These are phyloP conservation scores for Neostapfia colusana DNA, from an alignment of 176 grass and related monocot species.

Conservation along the genomic window DNA sequence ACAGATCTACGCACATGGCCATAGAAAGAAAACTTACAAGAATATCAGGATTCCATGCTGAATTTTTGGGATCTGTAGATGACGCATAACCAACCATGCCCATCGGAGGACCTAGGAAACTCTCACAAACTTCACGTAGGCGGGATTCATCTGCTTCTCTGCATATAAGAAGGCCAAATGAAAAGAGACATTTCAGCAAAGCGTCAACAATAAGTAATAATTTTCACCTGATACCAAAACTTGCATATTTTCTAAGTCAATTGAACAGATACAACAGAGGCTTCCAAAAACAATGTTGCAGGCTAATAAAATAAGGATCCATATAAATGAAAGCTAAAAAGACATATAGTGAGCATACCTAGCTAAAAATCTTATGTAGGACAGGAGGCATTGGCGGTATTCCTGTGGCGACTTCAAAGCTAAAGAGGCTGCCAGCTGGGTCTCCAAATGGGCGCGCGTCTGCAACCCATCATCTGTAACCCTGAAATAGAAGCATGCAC, in stretches of 20 bases:
- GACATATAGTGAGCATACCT: constrained; percentile 54
- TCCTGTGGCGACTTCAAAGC: constrained; percentile 87
- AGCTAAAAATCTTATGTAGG: constrained; percentile 87
- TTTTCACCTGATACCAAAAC: background rate
- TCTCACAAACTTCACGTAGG: constrained; percentile 80
- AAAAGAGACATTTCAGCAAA: constrained; percentile 26
- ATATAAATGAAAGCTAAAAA: constrained; percentile 8
- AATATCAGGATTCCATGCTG: constrained; percentile 71
- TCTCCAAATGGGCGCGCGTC: constrained; percentile 88
- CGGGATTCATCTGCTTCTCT: constrained; percentile 93
- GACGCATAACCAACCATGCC: constrained; percentile 49
- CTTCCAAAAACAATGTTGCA: background rate
- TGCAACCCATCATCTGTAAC: constrained; percentile 82
- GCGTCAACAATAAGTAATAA: background rate
- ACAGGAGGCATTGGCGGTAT: constrained; percentile 82
- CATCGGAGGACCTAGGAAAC: constrained; percentile 81
- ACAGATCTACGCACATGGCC: background rate
- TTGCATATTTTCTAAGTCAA: background rate
- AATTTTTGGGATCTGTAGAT: constrained; percentile 47
- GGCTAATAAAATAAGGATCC: constrained; percentile 19
- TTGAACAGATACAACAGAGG: constrained; percentile 10
- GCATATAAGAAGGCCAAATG: constrained; percentile 23
- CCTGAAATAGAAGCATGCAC: constrained; percentile 27
- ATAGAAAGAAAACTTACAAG: constrained; percentile 61
- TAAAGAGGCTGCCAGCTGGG: constrained; percentile 78